Percentiles rank a stretch among this genome's conserved stretches.
phyloP scores from a whole-genome alignment of 345 rosid genomes.

The Sonneratia alba region DNA sequence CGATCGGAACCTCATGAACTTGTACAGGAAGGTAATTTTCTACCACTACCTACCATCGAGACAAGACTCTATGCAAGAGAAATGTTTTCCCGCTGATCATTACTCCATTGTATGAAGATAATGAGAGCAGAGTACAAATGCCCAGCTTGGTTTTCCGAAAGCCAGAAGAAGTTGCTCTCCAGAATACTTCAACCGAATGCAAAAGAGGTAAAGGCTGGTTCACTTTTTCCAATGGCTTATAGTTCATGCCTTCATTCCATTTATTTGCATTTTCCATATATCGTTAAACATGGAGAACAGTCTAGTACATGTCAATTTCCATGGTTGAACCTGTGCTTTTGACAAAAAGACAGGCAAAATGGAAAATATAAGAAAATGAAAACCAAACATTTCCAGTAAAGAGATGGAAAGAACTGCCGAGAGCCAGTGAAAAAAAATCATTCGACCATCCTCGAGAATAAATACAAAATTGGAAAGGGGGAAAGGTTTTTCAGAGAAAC shows the following conservation, averaged over 20 bases:
- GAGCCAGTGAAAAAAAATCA: no score
- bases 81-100: conserved; percentile 2
- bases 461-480: neutral
- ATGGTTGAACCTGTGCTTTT: neutral
- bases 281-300: neutral
- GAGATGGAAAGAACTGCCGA: neutral
- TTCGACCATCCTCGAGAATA: neutral
- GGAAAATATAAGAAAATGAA: no score
- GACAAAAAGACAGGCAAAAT: neutral
- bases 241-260: neutral
- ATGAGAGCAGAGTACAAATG: conserved; percentile 54
- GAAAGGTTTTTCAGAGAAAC: neutral
- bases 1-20: conserved; percentile 49
- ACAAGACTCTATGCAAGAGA: neutral
- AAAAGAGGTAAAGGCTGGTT: conserved; percentile 27
- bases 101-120: conserved; percentile 25
- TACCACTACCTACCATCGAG: neutral
- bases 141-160: conserved; percentile 54
- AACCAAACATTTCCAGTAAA: no score
- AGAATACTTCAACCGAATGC: conserved; percentile 64
- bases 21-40: conserved; percentile 54
- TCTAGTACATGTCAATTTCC: neutral
- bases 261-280: no score
- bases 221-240: neutral
- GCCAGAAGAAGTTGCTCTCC: conserved; percentile 51